These are phyloP conservation scores for Triadica sebifera DNA, from an alignment of 345 rosid genomes.

Conservation along the genomic window DNA sequence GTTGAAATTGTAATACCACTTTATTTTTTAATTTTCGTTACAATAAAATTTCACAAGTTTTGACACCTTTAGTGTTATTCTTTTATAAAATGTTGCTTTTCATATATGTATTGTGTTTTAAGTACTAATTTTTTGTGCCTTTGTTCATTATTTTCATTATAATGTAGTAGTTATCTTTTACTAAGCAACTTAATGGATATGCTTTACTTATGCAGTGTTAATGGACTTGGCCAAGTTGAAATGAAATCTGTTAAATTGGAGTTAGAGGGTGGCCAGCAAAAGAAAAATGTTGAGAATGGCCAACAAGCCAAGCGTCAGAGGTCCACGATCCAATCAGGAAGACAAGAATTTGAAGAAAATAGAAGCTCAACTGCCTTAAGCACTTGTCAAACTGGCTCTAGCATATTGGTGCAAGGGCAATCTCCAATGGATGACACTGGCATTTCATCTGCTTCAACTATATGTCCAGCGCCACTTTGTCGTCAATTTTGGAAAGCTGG, in stretches of 20 bases:
- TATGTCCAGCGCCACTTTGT: slow-evolving; percentile 68
- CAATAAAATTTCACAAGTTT: too few species aligned
- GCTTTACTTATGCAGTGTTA: slow-evolving; percentile 10
- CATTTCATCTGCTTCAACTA: slow-evolving; percentile 51
- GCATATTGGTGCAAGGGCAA: slow-evolving; percentile 65
- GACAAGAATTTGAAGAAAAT: slow-evolving; percentile 57
- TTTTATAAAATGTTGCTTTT: too few species aligned
- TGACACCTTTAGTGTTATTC: too few species aligned
- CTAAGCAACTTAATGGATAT: background rate
- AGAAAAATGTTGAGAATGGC: slow-evolving; percentile 10
- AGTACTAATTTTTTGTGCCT: too few species aligned
- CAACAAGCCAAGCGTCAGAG: slow-evolving; percentile 17
- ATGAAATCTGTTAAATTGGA: slow-evolving; percentile 51
- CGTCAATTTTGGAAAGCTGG: slow-evolving; percentile 99
- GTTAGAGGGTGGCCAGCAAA: slow-evolving; percentile 24
- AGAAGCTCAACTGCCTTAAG: slow-evolving; percentile 47
- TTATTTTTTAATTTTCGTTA: too few species aligned
- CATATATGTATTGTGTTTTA: too few species aligned
- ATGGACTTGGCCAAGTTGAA: slow-evolving; percentile 10
- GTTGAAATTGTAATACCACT: too few species aligned
- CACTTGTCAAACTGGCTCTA: slow-evolving; percentile 52
- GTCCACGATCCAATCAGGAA: slow-evolving; percentile 25
- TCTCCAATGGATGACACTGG: slow-evolving; percentile 67
- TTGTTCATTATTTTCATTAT: too few species aligned
- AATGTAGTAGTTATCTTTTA: background rate